Base-by-base conservation (phyloP, 129 eudicot species). In the Tagetes erecta region DNA sequence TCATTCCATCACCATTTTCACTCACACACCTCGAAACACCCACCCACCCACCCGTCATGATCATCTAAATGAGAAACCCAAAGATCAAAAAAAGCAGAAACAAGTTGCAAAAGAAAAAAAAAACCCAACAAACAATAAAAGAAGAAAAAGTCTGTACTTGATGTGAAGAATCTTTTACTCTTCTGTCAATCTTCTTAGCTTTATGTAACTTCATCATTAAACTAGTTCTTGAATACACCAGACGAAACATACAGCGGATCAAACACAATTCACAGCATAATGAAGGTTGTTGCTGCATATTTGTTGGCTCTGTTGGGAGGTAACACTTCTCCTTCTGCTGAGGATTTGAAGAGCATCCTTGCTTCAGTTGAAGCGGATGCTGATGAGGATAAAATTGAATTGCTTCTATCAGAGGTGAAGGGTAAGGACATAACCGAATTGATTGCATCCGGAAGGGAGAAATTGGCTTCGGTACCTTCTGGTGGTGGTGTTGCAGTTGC, bases 261-360 rank as follows among this genome's bases (percentile, higher is more conserved):
- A 14, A 13, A 10, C 62, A 50, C 79, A 49, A 9, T 49, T 62
- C 56, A 76, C 80, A 55, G 78, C 41, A 70, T 78, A 84, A 70
- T 92, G 97, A 92, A 92, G 96, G 83, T 92, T 37, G 74, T 89
- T 3, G 92, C 92, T 59, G 91, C 92, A 3, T 92, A 89, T 46
- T 82, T 92, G 91, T 81, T 92, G 87, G 97, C 97, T 64, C 80
- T 85, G 12, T 82, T 92, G 93, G 97, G 97, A 10, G 97, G 97
- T 37, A 89, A 89, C 83, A 55, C 87, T 33, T 0, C 30, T 35
- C 97, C 97, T 3, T 71, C 91, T 9, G 90, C 87, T 58, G 79
- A 81, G 2, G 89, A 89, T 78, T 11, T 92, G 70, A 86, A 83
- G 85, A 51, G 66, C 1, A 89, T 92, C 58, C 96, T 92, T 36